Percentiles rank a stretch among this genome's conserved stretches.
Conservation (phyloP, 345 rosid species). For the Rubroshorea leprosula region DNA sequence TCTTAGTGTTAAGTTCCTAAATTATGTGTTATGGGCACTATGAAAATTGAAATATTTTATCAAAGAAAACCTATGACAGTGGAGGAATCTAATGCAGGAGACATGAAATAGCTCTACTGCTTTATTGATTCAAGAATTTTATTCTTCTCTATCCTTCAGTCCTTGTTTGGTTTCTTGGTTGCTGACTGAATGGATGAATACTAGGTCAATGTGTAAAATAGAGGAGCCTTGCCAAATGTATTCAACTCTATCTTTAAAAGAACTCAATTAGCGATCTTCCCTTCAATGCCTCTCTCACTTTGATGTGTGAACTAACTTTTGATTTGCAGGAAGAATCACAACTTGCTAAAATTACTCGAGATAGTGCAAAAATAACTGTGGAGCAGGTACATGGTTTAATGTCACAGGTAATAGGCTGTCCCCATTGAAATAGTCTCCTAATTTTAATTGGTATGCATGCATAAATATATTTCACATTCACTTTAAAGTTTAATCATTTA, state of each 20-base stretch:
- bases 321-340: slow-evolving; percentile 86
- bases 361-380: slow-evolving; percentile 91
- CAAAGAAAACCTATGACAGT: background rate
- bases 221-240: background rate
- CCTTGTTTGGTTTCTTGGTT: background rate
- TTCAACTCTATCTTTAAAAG: no score
- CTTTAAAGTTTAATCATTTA: background rate
- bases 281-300: background rate
- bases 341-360: slow-evolving; percentile 92
- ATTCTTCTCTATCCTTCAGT: background rate
- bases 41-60: background rate
- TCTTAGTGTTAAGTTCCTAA: background rate
- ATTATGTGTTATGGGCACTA: no score
- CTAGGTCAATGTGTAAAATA: background rate
- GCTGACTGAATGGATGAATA: background rate
- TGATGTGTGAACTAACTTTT: background rate
- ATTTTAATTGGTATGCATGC: background rate
- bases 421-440: background rate
- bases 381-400: slow-evolving; percentile 98
- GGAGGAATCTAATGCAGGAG: background rate
- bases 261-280: no score
- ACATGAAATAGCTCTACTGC: no score
- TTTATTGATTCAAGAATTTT: background rate
- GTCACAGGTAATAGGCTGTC: slow-evolving; percentile 70
- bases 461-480: no score